Conservation (phyloP, 768 basidiomycete species). For the Pulveroboletus frians region DNA sequence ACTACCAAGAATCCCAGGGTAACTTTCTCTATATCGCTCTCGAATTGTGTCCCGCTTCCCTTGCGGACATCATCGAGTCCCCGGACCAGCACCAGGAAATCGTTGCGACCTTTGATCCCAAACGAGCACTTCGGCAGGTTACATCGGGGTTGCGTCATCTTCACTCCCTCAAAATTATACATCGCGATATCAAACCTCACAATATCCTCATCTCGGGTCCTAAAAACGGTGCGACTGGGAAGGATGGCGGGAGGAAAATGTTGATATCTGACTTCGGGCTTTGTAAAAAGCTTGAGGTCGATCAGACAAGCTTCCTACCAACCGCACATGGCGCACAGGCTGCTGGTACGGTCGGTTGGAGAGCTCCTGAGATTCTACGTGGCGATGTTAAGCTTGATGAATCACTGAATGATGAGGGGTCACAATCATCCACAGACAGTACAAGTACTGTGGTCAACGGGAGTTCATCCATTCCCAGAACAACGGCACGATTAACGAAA, state of each 20-base stretch:
- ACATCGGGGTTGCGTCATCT: conserved; percentile 85
- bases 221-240: conserved; percentile 45
- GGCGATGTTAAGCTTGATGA: conserved; percentile 95
- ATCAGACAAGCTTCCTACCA: conserved; percentile 94
- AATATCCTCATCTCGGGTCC: conserved; percentile 86
- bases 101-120: conserved; percentile 72
- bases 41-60: conserved; percentile 87
- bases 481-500: conserved; percentile 76
- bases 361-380: conserved; percentile 91
- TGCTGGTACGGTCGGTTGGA: conserved; percentile 95
- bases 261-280: conserved; percentile 96
- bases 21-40: conserved; percentile 98
- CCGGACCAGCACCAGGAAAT: conserved; percentile 79
- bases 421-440: conserved; percentile 63
- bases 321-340: conserved; percentile 85
- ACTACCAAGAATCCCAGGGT: conserved; percentile 90
- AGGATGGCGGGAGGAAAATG: conserved; percentile 61
- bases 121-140: conserved; percentile 83
- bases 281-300: conserved; percentile 90
- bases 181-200: conserved; percentile 97
- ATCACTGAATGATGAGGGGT: conserved; percentile 53
- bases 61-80: conserved; percentile 80
- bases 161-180: conserved; percentile 92
- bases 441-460: conserved; percentile 42
- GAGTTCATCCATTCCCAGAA: conserved; percentile 12